Evolutionary conservation across 2,329 filamentous ascomycete genomes (phyloP).

Genomic region (Xylariaceae sp.): DNA sequence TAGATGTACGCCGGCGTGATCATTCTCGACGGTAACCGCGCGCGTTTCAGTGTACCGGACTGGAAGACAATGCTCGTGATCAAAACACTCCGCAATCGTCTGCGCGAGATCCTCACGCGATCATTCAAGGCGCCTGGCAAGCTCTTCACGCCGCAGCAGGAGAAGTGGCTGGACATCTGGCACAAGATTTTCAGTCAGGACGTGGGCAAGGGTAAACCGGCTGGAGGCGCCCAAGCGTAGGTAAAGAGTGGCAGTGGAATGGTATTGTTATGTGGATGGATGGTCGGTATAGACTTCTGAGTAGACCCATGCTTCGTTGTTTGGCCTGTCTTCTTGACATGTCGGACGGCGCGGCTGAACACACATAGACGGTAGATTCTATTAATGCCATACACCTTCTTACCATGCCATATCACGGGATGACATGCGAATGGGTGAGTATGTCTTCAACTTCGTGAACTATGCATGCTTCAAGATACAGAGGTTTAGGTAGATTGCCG

Average conservation of each 20-base stretch:
- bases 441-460: not conserved
- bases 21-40: conserved; percentile 78
- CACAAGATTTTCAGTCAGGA: conserved; percentile 61
- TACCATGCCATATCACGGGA: not conserved
- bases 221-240: not conserved
- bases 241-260: not conserved
- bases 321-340: not conserved
- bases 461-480: not conserved
- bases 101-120: conserved; percentile 69
- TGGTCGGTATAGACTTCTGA: not conserved
- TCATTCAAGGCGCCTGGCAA: conserved; percentile 65
- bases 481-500: not conserved
- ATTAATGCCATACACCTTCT: not conserved
- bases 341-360: not conserved
- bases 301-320: not conserved
- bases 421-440: not conserved
- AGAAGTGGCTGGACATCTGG: conserved; percentile 71
- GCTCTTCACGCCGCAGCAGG: conserved; percentile 58
- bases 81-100: conserved; percentile 67
- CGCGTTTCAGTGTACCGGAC: conserved; percentile 75
- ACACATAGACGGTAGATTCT: not conserved
- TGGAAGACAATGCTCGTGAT: conserved; percentile 91
- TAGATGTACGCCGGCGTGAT: conserved; percentile 83
- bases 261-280: not conserved
- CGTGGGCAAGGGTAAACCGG: conserved; percentile 13